A percentile compares a stretch with the other conserved stretches of the same genome.
These are phyloP conservation scores for Gossypium ekmanianum DNA, from an alignment of 345 rosid genomes.

Conservation along the genomic window DNA sequence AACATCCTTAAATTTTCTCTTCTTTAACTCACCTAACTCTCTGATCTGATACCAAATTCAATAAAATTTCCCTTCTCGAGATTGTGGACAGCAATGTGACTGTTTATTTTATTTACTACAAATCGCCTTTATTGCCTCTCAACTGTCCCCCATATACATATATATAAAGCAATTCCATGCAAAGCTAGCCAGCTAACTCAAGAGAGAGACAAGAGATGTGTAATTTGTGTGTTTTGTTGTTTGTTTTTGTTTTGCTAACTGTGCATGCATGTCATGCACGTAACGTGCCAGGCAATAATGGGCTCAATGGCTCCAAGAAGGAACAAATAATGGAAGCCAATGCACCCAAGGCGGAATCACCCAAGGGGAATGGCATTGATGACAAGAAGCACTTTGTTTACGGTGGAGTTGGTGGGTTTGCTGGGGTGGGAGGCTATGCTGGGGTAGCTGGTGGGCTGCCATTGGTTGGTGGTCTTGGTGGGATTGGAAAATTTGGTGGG, in stretches of 20 bases:
- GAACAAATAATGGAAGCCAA: slow-evolving; percentile 22
- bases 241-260: slow-evolving; percentile 22
- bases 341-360: slow-evolving; percentile 37
- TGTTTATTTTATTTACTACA: neutral
- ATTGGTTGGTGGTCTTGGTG: slow-evolving; percentile 45
- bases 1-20: neutral
- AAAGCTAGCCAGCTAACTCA: neutral
- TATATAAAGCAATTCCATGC: slow-evolving; percentile 26
- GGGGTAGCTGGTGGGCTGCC: slow-evolving; percentile 63
- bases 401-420: slow-evolving; percentile 72
- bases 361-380: slow-evolving; percentile 30
- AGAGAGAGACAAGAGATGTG: slow-evolving; percentile 17
- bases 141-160: slow-evolving; percentile 39
- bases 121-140: slow-evolving; percentile 18
- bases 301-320: neutral
- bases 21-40: neutral
- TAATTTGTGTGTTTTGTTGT: slow-evolving; percentile 7
- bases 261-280: slow-evolving; percentile 38
- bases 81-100: slow-evolving; percentile 11
- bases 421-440: slow-evolving; percentile 64
- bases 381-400: slow-evolving; percentile 57
- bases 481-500: slow-evolving; percentile 47
- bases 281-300: slow-evolving; percentile 25
- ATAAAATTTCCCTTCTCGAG: slow-evolving; percentile 37
- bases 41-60: slow-evolving; percentile 20